These are phyloP conservation scores for Syzygium malaccense DNA, from an alignment of 441 rosid genomes.

Conservation along the genomic window DNA sequence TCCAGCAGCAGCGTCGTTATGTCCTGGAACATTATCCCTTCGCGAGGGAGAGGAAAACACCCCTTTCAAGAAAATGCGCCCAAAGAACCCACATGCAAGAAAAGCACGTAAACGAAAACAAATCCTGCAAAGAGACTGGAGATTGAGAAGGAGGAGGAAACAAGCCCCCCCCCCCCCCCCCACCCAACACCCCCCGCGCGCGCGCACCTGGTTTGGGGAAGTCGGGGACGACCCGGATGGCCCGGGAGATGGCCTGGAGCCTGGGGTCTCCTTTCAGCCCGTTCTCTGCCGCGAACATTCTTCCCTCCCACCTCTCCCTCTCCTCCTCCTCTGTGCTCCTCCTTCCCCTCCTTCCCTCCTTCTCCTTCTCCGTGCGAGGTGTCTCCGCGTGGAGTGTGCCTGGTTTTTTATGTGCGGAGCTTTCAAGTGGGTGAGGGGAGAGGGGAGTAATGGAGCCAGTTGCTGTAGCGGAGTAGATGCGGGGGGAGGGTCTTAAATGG, in stretches of 20 bases:
- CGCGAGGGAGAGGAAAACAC: neutral
- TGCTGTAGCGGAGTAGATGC: neutral
- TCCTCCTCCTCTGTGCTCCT: neutral
- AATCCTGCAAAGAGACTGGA: too few relatives aligned
- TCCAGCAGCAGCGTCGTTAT: conserved; percentile 83
- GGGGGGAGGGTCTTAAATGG: neutral
- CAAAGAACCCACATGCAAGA: neutral
- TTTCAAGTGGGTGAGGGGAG: neutral
- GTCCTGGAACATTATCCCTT: conserved; percentile 98
- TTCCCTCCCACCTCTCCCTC: neutral
- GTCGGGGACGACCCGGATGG: conserved; percentile 88
- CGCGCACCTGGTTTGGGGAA: conserved; percentile 72
- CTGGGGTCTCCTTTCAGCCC: conserved; percentile 79
- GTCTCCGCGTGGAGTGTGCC: neutral
- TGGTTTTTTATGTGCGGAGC: too few relatives aligned
- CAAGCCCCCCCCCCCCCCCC: too few relatives aligned
- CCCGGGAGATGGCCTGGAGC: conserved; percentile 60
- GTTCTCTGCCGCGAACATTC: conserved; percentile 58
- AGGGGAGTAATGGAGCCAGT: neutral
- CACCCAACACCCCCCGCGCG: too few relatives aligned
- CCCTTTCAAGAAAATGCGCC: neutral
- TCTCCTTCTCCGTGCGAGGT: neutral
- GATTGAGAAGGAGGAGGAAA: too few relatives aligned
- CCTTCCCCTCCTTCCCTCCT: neutral
- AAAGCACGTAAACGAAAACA: neutral